A percentile compares a stretch with the other conserved stretches of the same genome.
Evolutionary conservation across 2,329 filamentous ascomycete genomes (phyloP).

Genomic region (Talaromyces pinophilus): DNA sequence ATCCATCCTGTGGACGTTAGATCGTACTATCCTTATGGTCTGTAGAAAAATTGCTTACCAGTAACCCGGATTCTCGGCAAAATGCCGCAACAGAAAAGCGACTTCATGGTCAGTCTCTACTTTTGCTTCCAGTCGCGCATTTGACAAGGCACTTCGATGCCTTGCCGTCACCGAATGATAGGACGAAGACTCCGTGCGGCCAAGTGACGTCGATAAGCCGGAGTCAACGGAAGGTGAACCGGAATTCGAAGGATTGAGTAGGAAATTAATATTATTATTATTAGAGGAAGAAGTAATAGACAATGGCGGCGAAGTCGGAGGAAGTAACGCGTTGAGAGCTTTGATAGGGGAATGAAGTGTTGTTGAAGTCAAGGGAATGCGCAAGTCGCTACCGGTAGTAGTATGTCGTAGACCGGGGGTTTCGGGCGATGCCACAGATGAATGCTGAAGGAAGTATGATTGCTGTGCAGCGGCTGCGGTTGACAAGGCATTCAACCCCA

Average conservation of each 20-base stretch:
- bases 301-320: constrained; percentile 45
- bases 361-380: not conserved
- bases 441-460: constrained; percentile 34
- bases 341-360: constrained; percentile 37
- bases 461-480: constrained; percentile 50
- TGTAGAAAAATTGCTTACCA: constrained; percentile 46
- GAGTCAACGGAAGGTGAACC: constrained; percentile 50
- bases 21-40: not conserved
- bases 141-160: constrained; percentile 27
- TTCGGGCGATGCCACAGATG: constrained; percentile 23
- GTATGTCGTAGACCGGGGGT: not conserved
- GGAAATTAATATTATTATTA: constrained; percentile 59
- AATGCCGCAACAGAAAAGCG: constrained; percentile 62
- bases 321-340: constrained; percentile 36
- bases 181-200: constrained; percentile 33
- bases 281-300: constrained; percentile 47
- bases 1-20: constrained; percentile 43
- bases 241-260: constrained; percentile 53
- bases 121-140: constrained; percentile 31
- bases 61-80: constrained; percentile 60
- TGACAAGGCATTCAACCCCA: constrained; percentile 58
- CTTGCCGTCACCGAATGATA: constrained; percentile 32
- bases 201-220: constrained; percentile 35
- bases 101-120: constrained; percentile 56
- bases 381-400: not conserved